Percentiles rank a stretch among this genome's conserved stretches.
phyloP scores from a whole-genome alignment of 2,329 filamentous ascomycete genomes.

The Aspergillus aculeatinus region DNA sequence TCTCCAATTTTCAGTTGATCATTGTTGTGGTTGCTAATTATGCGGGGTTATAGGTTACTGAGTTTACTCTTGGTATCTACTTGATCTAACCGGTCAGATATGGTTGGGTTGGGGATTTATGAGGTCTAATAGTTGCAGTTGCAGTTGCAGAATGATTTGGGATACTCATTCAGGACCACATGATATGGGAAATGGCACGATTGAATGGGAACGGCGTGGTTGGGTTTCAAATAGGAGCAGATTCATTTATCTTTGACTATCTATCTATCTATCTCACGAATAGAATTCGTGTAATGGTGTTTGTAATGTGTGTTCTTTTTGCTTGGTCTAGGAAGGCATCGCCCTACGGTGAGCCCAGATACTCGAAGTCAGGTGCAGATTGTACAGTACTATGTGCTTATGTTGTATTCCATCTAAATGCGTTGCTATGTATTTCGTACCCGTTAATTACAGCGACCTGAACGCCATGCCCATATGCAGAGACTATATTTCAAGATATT shows the following conservation, averaged over 20 bases:
- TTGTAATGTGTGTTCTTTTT: neutral
- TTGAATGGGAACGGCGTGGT: neutral
- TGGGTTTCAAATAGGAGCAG: neutral
- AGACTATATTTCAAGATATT: neutral
- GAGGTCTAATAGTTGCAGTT: neutral
- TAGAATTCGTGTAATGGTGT: neutral
- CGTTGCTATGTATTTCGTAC: neutral
- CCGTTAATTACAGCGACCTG: neutral
- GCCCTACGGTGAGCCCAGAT: no score
- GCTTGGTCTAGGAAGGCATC: no score
- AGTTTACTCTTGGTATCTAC: neutral
- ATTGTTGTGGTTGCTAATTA: neutral
- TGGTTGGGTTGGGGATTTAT: no score
- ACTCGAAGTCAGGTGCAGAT: no score
- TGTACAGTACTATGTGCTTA: no score
- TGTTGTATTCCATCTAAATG: no score
- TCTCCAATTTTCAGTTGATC: neutral
- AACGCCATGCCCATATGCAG: constrained; percentile 3
- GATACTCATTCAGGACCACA: neutral
- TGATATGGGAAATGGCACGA: neutral
- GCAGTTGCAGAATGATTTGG: neutral
- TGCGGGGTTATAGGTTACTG: neutral
- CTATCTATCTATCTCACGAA: no score
- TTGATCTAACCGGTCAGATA: neutral
- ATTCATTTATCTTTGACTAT: no score